Evolutionary conservation across 768 basidiomycete genomes (phyloP), one percentile per base, ranked within the genome.

Genomic region (Russula olivacea): DNA sequence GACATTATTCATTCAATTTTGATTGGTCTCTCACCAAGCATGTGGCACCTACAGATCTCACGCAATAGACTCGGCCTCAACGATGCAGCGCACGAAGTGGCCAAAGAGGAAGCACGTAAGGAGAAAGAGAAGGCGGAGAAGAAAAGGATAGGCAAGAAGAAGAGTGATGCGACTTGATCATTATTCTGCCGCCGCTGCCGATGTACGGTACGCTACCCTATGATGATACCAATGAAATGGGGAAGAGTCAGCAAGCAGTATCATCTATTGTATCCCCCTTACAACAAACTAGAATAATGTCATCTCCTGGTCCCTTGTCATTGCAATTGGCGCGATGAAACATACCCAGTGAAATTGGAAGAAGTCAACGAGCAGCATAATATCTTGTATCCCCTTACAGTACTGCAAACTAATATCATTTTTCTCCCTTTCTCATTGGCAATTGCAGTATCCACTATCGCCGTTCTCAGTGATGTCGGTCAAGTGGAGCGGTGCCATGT

Each of bases 41-140:
- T 52, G 30, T 6, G 38, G 66, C 55, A n/a, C 45, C 45, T 47
- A 43, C 58, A 97, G 90, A 95, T 99, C 73, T 84, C 93, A 11
- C 85, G 97, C 63, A 98, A 98, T 77, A 79, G 87, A 61, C 81
- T 92, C 1, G 94, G 93, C 2, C 80, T 98, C 53, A 99, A 99
- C 74, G 92, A 95, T 72, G 76, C 76, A 55, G 87, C 90, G 2
- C 91, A 95, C 75, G 84, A 93, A 72, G 71, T 86, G 48, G 93
- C 91, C 21, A 88, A 89, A 71, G 81, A 74, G 55, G 88, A 91
- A 60, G 84, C 74, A 19, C 76, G 75, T 64, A 78, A 78, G 70
- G 79, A 79, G 59, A 73, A 79, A n/a, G 77, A 84, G 66, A 81
- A 81, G 65, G 79, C 79, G 47, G 81, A 82, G 74, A 83, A 85